These are phyloP conservation scores for Aspergillus terreus DNA, from an alignment of 2,329 filamentous ascomycete genomes.

Conservation along the genomic window DNA sequence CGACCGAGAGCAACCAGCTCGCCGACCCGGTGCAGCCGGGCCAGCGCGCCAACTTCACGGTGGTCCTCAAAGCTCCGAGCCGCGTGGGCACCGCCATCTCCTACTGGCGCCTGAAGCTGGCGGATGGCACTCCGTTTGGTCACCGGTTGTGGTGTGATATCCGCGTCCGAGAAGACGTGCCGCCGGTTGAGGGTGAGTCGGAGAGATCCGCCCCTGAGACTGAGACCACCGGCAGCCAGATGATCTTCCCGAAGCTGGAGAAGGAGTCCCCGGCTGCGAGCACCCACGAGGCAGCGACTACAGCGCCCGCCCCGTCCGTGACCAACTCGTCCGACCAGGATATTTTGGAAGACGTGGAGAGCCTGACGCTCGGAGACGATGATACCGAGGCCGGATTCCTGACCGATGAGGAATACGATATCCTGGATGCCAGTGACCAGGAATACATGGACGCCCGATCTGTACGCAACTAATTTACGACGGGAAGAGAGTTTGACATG, in stretches of 20 bases:
- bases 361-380: conserved; percentile 49
- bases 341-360: conserved; percentile 54
- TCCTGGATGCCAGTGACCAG: conserved; percentile 90
- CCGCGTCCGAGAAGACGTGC: conserved; percentile 50
- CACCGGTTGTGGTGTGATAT: conserved; percentile 96
- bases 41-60: conserved; percentile 74
- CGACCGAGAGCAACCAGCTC: conserved; percentile 78
- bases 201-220: conserved; percentile 7
- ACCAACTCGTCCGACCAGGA: conserved; percentile 49
- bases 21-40: conserved; percentile 66
- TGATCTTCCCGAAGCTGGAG: conserved; percentile 96
- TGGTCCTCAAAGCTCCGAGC: conserved; percentile 74
- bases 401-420: conserved; percentile 98
- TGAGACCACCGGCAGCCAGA: conserved; percentile 56
- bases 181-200: not conserved
- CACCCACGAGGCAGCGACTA: conserved; percentile 57
- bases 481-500: too few relatives aligned
- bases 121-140: conserved; percentile 78
- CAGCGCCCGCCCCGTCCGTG: conserved; percentile 33
- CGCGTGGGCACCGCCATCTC: conserved; percentile 80
- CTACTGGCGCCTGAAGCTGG: conserved; percentile 90
- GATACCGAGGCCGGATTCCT: conserved; percentile 68
- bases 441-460: conserved; percentile 59
- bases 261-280: conserved; percentile 86
- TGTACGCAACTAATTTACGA: conserved; percentile 7